Conservation (phyloP, 495 filamentous ascomycete species). For the Tuber indicum region DNA sequence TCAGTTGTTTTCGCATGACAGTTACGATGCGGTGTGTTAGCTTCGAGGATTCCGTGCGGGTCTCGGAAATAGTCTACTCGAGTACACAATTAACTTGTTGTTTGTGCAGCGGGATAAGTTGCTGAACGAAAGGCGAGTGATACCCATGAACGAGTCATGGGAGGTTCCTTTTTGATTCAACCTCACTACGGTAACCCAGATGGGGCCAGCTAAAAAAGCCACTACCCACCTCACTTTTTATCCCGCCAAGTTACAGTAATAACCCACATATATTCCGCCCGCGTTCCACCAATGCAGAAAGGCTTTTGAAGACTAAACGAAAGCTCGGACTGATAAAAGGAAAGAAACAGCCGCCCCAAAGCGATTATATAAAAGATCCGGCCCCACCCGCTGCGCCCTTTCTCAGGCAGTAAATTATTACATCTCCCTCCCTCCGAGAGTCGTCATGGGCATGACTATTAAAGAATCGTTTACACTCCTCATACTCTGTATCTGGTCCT, state of each 20-base stretch:
- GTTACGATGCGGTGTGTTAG: background rate
- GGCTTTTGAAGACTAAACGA: background rate
- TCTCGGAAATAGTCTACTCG: background rate
- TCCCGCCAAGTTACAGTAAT: background rate
- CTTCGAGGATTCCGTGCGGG: background rate
- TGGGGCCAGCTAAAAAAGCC: background rate
- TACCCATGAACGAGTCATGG: background rate
- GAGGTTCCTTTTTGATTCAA: background rate
- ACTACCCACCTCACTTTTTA: background rate
- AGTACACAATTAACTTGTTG: background rate
- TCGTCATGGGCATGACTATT: conserved; percentile 88
- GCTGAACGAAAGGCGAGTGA: background rate
- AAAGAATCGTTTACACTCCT: conserved; percentile 63
- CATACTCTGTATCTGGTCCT: conserved; percentile 52
- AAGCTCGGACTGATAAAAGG: background rate
- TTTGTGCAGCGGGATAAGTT: background rate
- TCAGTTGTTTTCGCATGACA: background rate
- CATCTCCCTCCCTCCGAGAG: conserved; percentile 71
- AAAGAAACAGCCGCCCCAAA: background rate
- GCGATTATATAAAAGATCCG: background rate
- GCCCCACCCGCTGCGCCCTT: background rate
- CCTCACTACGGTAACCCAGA: background rate
- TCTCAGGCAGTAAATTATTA: conserved; percentile 70
- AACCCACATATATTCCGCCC: background rate
- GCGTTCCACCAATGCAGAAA: background rate